A percentile compares a stretch with the other conserved stretches of the same genome.
phyloP scores from a whole-genome alignment of 345 rosid genomes.

The Eutrema japonicum region DNA sequence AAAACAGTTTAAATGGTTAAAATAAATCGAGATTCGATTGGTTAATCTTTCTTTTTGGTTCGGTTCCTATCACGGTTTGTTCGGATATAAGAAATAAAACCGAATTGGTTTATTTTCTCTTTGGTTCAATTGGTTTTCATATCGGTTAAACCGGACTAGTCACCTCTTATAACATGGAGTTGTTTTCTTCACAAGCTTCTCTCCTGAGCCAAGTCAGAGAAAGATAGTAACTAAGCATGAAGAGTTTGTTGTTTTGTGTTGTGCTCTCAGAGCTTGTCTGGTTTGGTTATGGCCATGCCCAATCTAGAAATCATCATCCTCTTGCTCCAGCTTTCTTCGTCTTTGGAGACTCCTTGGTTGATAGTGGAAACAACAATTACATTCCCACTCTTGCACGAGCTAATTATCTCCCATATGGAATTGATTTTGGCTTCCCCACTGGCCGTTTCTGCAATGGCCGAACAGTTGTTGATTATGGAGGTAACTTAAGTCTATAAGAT shows the following conservation, averaged over 20 bases:
- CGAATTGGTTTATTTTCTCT: background rate
- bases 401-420: slow-evolving; percentile 51
- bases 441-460: slow-evolving; percentile 51
- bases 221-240: slow-evolving; percentile 28
- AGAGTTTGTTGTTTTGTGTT: slow-evolving; percentile 28
- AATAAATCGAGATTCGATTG: background rate
- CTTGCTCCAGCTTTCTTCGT: slow-evolving; percentile 48
- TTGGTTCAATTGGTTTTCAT: background rate
- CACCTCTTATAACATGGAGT: slow-evolving; percentile 3
- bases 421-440: slow-evolving; percentile 50
- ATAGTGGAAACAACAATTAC: slow-evolving; percentile 53
- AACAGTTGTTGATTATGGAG: slow-evolving; percentile 45
- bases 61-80: background rate
- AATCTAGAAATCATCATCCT: slow-evolving; percentile 28
- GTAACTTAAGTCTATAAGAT: slow-evolving; percentile 22
- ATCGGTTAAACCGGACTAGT: background rate
- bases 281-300: slow-evolving; percentile 33
- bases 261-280: slow-evolving; percentile 30
- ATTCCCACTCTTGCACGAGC: slow-evolving; percentile 44
- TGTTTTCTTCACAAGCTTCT: slow-evolving; percentile 21
- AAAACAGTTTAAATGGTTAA: too few relatives aligned
- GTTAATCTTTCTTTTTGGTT: background rate
- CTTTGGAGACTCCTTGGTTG: slow-evolving; percentile 49
- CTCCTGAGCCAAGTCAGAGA: slow-evolving; percentile 11
- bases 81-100: background rate